Evolutionary conservation across 257 asterid species (phyloP), one percentile per base, ranked within the genome.

Genomic region (Salvia splendens): DNA sequence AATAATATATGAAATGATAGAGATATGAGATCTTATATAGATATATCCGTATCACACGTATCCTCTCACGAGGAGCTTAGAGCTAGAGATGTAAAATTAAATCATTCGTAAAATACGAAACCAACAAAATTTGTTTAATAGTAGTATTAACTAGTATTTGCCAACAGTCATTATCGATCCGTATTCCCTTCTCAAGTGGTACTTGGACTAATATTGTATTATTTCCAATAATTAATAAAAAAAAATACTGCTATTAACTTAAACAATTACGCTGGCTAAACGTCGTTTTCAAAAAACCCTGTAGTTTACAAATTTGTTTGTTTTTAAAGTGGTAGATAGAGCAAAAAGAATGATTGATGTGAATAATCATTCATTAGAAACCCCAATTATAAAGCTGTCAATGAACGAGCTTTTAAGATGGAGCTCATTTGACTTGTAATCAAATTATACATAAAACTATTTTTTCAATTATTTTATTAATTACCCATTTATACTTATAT

Each of bases 301-400:
- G 58, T 52, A 20, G 58, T 52, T 56, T 5, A 3, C 43, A 32
- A 4, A 33, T 56, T 32, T n/a, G 1, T 33, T 33, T 2, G 11
- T 56, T 56, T 53, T 8, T 56, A 24, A 24, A 24, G 30, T 24
- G 30, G 30, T 24, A 24, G 30, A 24, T 24, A 24, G 30, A 24
- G 30, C 38, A 14, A 41, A 52, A 42, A 28, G 46, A 64, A 67
- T 67, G 72, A 67, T 53, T 67, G 72, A 42, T 67, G 45, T 54
- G 45, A 30, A 65, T 53, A 53, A 67, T 41, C 14, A 32, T 28
- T 53, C 8, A 12, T 52, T 24, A 12, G 28, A 6, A 11, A n/a
- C 4, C 14, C 51, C 45, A 67, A 54, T 42, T 41, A 54, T 55
- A 36, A 42, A 54, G 72, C 64, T 67, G 72, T 32, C 72, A 46